A percentile compares a stretch with the other conserved stretches of the same genome.
Conservation (phyloP, 2,329 filamentous ascomycete species). For the Aspergillus fijiensis region DNA sequence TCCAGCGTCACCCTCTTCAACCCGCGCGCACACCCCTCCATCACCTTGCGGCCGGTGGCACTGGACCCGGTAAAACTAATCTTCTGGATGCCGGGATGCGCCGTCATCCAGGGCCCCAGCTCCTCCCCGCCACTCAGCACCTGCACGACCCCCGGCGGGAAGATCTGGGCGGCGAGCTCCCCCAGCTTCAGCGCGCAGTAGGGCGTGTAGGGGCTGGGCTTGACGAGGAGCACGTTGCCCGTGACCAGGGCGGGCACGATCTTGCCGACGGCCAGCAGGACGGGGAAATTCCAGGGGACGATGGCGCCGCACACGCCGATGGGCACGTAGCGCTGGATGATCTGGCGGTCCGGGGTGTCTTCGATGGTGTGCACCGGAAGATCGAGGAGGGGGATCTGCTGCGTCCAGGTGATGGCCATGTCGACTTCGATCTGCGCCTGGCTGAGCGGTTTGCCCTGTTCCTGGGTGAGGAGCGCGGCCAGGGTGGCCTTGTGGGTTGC, state of each 20-base stretch:
- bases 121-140: constrained; percentile 56
- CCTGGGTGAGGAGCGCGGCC: constrained; percentile 41
- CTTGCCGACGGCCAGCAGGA: constrained; percentile 50
- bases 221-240: constrained; percentile 56
- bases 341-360: constrained; percentile 44
- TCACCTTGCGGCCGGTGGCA: constrained; percentile 51
- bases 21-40: constrained; percentile 51
- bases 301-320: constrained; percentile 53
- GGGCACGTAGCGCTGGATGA: constrained; percentile 39
- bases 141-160: constrained; percentile 59
- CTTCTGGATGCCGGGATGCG: constrained; percentile 57
- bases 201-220: constrained; percentile 53
- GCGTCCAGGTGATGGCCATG: constrained; percentile 26
- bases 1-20: constrained; percentile 57
- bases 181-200: constrained; percentile 56
- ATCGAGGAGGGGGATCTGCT: constrained; percentile 26
- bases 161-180: constrained; percentile 50
- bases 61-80: constrained; percentile 61
- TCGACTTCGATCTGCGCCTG: constrained; percentile 30
- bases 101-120: constrained; percentile 54
- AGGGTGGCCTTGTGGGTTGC: constrained; percentile 39
- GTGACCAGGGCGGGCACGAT: constrained; percentile 52
- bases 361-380: constrained; percentile 51
- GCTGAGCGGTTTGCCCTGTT: constrained; percentile 43
- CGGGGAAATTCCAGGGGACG: constrained; percentile 60